Evolutionary conservation across 2,329 filamentous ascomycete genomes (phyloP), one percentile per base, ranked within the genome.

Genomic region (Plectosphaerella cucumerina): DNA sequence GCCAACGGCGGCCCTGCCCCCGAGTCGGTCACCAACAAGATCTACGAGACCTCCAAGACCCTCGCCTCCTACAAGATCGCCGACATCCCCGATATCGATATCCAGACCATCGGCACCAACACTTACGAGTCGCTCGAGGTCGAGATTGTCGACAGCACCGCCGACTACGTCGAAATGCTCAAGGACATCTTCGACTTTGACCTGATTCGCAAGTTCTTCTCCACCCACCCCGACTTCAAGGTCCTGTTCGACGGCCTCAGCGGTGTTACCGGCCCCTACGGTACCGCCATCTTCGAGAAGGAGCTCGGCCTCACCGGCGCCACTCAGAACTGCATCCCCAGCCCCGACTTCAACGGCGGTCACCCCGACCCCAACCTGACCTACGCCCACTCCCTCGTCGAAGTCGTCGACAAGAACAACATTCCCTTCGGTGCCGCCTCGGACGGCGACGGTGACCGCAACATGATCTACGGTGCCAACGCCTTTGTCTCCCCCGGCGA

Each of bases 391-490:
- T 93, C 90, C 49, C 82, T 99, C 41, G 94, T 99, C 53, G 90
- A 96, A 65, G 89, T 85, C 55, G 94, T 99, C 41, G 91, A 99
- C 72, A 89, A 89, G 76, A 85, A 90, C 63, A 82, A 85, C 53
- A 91, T 99, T 58, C 94, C 95, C 66, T 99, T 99, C 63, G 94
- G 94, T 65, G 94, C 94, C 53, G 94, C 94, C 45, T 96, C 90
- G 57, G 94, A 99, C 61, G 94, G 94, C 61, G 94, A 99, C 63
- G 94, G 94, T 64, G 94, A 99, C 78, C 89, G 94, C 62, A 99
- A 99, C 84, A 99, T 99, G 94, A 99, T 99, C 67, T 99, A 99
- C 74, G 94, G 94, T 56, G 92, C 93, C 59, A 93, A 95, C 65
- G 85, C 88, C 43, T 99, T 99, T 66, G 94, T 99, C 55, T 97